phyloP scores from a whole-genome alignment of 2,329 filamentous ascomycete species.

The Rachicladosporium sp. region DNA sequence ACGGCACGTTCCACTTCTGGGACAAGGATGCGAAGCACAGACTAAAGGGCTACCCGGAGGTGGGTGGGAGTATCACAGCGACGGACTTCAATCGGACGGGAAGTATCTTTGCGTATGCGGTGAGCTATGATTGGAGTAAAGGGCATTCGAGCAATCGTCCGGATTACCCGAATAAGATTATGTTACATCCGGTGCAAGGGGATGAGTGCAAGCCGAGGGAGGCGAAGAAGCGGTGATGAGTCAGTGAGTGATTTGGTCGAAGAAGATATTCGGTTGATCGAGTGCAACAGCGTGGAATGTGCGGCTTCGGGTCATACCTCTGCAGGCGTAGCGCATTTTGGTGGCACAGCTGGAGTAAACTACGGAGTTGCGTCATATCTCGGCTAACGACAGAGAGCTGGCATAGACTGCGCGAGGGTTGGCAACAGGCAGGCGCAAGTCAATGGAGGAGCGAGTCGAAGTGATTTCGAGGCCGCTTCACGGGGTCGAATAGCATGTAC shows the following conservation, averaged over 20 bases:
- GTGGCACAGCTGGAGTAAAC: too few species aligned
- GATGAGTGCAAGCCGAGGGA: constrained; percentile 41
- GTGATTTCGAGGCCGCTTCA: too few species aligned
- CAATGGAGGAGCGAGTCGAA: too few species aligned
- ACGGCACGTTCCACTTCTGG: constrained; percentile 96
- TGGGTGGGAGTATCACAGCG: constrained; percentile 67
- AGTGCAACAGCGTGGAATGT: too few species aligned
- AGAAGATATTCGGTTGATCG: too few species aligned
- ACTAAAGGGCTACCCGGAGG: constrained; percentile 51
- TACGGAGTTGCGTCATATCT: too few species aligned
- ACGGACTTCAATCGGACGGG: constrained; percentile 87
- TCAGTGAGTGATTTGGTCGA: not conserved
- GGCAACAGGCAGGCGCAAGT: too few species aligned
- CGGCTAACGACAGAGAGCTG: too few species aligned
- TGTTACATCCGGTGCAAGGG: constrained; percentile 35
- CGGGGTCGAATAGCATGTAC: too few species aligned
- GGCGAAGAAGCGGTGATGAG: constrained; percentile 33
- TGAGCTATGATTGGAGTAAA: constrained; percentile 98
- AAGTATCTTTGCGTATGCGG: constrained; percentile 49
- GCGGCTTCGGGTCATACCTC: too few species aligned
- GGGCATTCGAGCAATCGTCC: constrained; percentile 77
- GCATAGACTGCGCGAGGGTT: too few species aligned
- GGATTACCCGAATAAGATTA: constrained; percentile 37
- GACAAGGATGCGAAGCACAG: constrained; percentile 51
- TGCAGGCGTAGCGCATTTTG: too few species aligned